Percentiles rank a stretch among this genome's conserved stretches.
Evolutionary conservation across 2,329 filamentous ascomycete genomes (phyloP).

Genomic region (Massarina eburnea): DNA sequence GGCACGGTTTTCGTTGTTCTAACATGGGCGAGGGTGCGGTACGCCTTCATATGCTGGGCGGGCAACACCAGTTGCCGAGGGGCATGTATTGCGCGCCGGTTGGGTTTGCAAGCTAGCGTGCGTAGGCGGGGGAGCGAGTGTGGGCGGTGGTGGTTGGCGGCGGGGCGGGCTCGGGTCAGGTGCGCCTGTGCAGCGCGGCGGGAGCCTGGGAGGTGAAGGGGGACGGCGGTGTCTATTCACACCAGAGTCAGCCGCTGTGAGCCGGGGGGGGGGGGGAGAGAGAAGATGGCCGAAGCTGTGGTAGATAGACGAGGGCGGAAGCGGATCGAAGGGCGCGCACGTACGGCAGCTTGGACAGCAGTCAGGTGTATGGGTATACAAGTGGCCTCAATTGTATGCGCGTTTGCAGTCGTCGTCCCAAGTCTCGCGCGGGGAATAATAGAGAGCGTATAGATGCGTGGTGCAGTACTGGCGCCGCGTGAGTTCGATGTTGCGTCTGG

Average conservation of each 20-base stretch:
- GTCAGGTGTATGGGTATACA: slow-evolving; percentile 27
- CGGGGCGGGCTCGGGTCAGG: slow-evolving; percentile 1
- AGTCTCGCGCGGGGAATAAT: slow-evolving; percentile 40
- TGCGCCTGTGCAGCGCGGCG: slow-evolving; percentile 1
- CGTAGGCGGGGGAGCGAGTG: slow-evolving; percentile 8
- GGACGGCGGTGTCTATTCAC: slow-evolving; percentile 17
- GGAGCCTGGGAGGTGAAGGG: slow-evolving; percentile 19
- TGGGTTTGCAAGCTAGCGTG: slow-evolving; percentile 12
- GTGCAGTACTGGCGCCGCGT: not conserved
- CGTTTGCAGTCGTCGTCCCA: slow-evolving; percentile 21
- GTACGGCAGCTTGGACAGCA: slow-evolving; percentile 23
- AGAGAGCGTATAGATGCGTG: slow-evolving; percentile 38
- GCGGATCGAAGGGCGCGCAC: slow-evolving; percentile 30
- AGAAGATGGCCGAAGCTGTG: slow-evolving; percentile 18
- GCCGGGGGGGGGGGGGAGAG: too few relatives aligned
- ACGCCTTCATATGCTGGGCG: slow-evolving; percentile 38
- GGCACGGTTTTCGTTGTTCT: slow-evolving; percentile 51
- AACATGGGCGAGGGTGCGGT: slow-evolving; percentile 48
- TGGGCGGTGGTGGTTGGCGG: not conserved
- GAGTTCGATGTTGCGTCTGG: not conserved
- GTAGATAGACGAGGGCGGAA: slow-evolving; percentile 25
- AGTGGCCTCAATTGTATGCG: slow-evolving; percentile 36
- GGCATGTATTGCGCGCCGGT: slow-evolving; percentile 27
- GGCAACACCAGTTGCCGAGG: slow-evolving; percentile 25
- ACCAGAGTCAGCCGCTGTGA: slow-evolving; percentile 21